Evolutionary conservation across 768 basidiomycete species (phyloP), one percentile per base, ranked within the genome.

Genomic region (Porpolomopsis calyptriformis): DNA sequence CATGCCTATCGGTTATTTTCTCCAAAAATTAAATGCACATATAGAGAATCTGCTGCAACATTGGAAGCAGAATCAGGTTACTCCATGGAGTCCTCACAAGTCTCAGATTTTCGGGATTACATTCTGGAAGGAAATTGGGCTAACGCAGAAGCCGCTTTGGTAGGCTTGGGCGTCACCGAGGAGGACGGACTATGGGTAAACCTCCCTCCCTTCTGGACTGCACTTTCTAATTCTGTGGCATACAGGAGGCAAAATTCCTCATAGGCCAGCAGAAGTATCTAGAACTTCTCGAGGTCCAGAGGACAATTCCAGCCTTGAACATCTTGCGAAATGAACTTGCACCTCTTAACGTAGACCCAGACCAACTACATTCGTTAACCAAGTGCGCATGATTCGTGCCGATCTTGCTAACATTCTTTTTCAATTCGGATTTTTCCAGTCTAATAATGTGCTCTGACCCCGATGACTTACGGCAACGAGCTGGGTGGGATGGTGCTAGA

Each of bases 231-330:
- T 36, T 31, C 43, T 35, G 33, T 16, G 11, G 7, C 9, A 45
- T 50, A 40, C 56, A 94, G 84, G 80, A 85, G 55, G 83, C 85
- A 18, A 79, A 71, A 50, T 96, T 93, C 63, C 69, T 93, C 50
- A 87, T 99, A 52, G 82, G 81, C 49, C 83, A 86, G 64, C 96
- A 99, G 74, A 93, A 96, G 66, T 99, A 96, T 63, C 72, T 98
- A 34, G 96, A 99, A 59, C 70, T 88, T 16, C 70, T 99, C 41
- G 94, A 97, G 57, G 74, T 77, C 3, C 77, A 76, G 55, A 80
- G 82, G 65, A 84, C 80, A 2, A 85, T 85, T 37, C 72, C 75
- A 50, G 96, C 96, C 11, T 65, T 99, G 33, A 75, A 82, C 45
- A 85, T 94, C 6, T 68, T 99, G 40, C 78, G 96, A 39, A 80